A percentile compares a stretch with the other conserved stretches of the same genome.
These are phyloP conservation scores for Neurospora crassa DNA, from an alignment of 2,329 filamentous ascomycete genomes.

Conservation along the genomic window DNA sequence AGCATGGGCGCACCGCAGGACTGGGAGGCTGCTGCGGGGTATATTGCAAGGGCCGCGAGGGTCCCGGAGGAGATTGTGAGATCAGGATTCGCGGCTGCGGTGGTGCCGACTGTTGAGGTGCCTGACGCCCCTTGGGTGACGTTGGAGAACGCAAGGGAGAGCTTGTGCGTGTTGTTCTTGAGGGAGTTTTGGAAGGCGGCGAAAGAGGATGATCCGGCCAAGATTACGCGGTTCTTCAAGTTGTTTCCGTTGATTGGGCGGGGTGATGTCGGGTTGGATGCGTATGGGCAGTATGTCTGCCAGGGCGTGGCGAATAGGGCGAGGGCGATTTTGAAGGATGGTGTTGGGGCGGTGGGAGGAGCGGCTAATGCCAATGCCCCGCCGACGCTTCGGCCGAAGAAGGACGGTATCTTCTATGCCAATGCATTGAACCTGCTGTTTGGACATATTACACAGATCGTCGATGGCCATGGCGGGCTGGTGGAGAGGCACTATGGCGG, in stretches of 20 bases:
- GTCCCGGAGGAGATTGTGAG: constrained; percentile 73
- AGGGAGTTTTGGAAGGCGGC: constrained; percentile 93
- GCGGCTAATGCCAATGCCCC: constrained; percentile 24
- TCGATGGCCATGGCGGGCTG: constrained; percentile 81
- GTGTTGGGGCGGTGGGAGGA: constrained; percentile 36
- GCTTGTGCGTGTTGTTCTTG: constrained; percentile 80
- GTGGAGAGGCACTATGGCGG: constrained; percentile 90
- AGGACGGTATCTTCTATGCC: constrained; percentile 84
- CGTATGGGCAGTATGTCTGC: constrained; percentile 93
- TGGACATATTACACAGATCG: constrained; percentile 94
- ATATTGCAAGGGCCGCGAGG: constrained; percentile 72
- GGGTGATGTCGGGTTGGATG: constrained; percentile 80
- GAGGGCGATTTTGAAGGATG: constrained; percentile 67
- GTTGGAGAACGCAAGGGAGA: constrained; percentile 77
- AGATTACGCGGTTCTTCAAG: constrained; percentile 95
- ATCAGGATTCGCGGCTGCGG: constrained; percentile 79
- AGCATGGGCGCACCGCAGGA: constrained; percentile 98
- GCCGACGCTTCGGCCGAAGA: constrained; percentile 25
- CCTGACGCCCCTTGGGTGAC: constrained; percentile 85
- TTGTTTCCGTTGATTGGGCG: constrained; percentile 89
- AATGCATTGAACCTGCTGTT: constrained; percentile 86
- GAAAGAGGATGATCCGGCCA: constrained; percentile 73
- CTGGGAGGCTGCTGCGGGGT: constrained; percentile 93
- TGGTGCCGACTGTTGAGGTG: constrained; percentile 92
- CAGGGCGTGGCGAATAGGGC: constrained; percentile 84